Evolutionary conservation across 768 basidiomycete genomes (phyloP).

Genomic region (Vishniacozyma victoriae): DNA sequence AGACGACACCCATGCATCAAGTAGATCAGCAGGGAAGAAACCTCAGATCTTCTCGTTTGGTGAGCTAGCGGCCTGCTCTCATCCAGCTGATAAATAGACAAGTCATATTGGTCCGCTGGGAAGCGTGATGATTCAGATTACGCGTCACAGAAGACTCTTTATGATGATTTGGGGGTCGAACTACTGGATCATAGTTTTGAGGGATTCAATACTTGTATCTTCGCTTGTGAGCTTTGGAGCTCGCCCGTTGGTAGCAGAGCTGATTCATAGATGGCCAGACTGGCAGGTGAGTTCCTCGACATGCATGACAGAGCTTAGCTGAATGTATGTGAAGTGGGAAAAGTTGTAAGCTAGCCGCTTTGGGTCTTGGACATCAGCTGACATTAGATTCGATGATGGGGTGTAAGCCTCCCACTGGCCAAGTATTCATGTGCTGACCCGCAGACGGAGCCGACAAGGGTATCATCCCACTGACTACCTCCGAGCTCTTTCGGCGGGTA

Average conservation of each 20-base stretch:
- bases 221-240: conserved; percentile 76
- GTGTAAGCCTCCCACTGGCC: conserved; percentile 35
- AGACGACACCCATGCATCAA: conserved; percentile 52
- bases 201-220: conserved; percentile 96
- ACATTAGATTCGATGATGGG: conserved; percentile 50
- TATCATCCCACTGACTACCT: conserved; percentile 92
- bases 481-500: conserved; percentile 82
- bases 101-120: conserved; percentile 95
- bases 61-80: conserved; percentile 9
- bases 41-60: conserved; percentile 79
- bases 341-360: conserved; percentile 25
- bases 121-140: conserved; percentile 81
- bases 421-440: not conserved
- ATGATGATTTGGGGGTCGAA: conserved; percentile 88
- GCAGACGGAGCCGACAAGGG: conserved; percentile 91
- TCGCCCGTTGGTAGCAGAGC: not conserved
- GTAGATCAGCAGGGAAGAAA: conserved; percentile 77
- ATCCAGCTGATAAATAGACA: conserved; percentile 54
- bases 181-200: conserved; percentile 90
- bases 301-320: not conserved
- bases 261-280: conserved; percentile 42
- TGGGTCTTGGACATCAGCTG: not conserved
- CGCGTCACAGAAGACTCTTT: conserved; percentile 89
- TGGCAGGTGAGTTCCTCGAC: conserved; percentile 23
- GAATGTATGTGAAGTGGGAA: conserved; percentile 29